Percentiles rank a stretch among this genome's conserved stretches.
These are phyloP conservation scores for Blastobotrys chiropterorum DNA, from an alignment of 805 yeast genomes.

Conservation along the genomic window DNA sequence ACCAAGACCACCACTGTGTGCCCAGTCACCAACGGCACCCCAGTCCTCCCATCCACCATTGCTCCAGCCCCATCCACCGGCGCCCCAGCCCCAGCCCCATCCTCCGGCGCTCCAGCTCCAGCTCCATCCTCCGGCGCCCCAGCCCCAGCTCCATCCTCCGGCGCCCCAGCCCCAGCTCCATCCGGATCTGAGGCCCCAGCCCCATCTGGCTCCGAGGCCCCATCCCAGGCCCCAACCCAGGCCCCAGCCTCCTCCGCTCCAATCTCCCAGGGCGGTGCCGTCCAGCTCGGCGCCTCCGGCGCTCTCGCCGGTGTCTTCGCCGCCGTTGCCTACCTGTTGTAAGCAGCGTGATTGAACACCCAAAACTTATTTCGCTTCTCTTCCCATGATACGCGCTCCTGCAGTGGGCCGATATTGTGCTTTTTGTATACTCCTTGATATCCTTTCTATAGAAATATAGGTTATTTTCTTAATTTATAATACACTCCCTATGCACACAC, in stretches of 20 bases:
- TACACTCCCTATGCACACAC: too few species aligned
- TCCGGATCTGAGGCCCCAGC: not conserved
- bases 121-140: not conserved
- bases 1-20: conserved; percentile 1
- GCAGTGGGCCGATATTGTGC: not conserved
- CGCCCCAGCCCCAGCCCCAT: not conserved
- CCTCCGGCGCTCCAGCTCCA: not conserved
- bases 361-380: not conserved
- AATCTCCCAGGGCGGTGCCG: conserved; percentile 4
- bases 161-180: not conserved
- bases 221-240: not conserved
- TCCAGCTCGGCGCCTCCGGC: conserved; percentile 2
- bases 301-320: conserved; percentile 5
- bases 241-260: not conserved
- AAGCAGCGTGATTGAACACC: too few species aligned
- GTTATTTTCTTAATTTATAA: too few species aligned
- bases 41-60: not conserved
- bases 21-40: not conserved
- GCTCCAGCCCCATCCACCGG: not conserved
- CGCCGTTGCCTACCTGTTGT: conserved; percentile 4
- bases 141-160: not conserved
- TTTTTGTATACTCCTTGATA: not conserved
- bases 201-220: not conserved
- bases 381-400: too few species aligned
- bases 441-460: not conserved